Conservation (phyloP, 805 yeast genomes). For the Candida glaebosa region DNA sequence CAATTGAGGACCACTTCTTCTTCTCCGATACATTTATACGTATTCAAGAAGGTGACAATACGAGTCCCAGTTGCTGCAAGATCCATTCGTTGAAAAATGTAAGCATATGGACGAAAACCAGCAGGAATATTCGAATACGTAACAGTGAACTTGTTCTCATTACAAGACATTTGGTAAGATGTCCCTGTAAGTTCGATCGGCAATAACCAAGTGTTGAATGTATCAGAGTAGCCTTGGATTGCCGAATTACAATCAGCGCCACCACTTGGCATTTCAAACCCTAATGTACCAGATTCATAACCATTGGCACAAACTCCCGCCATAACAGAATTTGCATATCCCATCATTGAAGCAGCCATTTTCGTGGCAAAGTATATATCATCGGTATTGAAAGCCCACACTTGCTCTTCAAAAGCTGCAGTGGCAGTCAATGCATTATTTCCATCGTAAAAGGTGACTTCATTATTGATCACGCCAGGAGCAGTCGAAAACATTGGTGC, state of each 20-base stretch:
- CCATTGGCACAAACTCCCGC: constrained; percentile 17
- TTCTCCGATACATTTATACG: background rate
- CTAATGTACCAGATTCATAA: constrained; percentile 17
- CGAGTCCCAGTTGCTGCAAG: background rate
- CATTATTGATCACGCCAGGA: constrained; percentile 14
- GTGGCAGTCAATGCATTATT: constrained; percentile 1
- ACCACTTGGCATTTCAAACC: constrained; percentile 11
- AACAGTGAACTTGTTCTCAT: constrained; percentile 6
- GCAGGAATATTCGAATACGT: constrained; percentile 21
- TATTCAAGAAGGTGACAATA: background rate
- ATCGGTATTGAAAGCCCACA: background rate
- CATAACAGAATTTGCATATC: constrained; percentile 10
- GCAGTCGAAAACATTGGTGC: constrained; percentile 18
- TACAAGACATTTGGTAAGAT: constrained; percentile 12
- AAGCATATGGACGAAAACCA: constrained; percentile 18
- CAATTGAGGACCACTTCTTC: background rate
- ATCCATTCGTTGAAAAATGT: constrained; percentile 4
- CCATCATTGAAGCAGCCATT: constrained; percentile 10
- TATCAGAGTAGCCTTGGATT: constrained; percentile 16
- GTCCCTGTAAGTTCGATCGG: constrained; percentile 10
- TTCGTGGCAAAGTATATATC: constrained; percentile 3
- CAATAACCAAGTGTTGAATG: constrained; percentile 18
- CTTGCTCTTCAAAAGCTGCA: background rate
- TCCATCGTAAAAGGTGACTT: constrained; percentile 12
- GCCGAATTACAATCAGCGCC: constrained; percentile 19